Evolutionary conservation across 805 yeast species (phyloP).

Genomic region (Myxozyma neglecta): DNA sequence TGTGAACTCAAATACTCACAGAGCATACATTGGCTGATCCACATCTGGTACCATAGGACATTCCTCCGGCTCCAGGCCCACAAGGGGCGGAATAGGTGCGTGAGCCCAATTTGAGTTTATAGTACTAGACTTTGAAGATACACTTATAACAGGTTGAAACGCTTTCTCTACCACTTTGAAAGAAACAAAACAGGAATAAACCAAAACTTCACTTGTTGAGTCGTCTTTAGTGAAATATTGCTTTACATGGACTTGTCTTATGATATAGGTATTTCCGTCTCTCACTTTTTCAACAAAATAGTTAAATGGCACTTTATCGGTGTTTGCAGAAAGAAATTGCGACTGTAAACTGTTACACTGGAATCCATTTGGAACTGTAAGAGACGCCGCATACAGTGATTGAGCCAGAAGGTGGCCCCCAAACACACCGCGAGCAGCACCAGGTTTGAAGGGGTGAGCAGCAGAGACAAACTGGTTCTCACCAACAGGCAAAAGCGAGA

Average conservation of each 20-base stretch:
- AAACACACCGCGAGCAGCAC: conserved; percentile 12
- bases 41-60: conserved; percentile 14
- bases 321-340: conserved; percentile 9
- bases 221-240: background rate
- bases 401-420: conserved; percentile 28
- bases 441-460: conserved; percentile 9
- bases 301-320: conserved; percentile 11
- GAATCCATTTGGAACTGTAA: background rate
- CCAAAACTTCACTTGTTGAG: background rate
- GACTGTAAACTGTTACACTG: conserved; percentile 14
- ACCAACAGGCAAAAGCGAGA: conserved; percentile 1
- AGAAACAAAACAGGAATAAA: conserved; percentile 4
- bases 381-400: conserved; percentile 15
- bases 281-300: conserved; percentile 13
- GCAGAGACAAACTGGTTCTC: conserved; percentile 1
- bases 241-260: conserved; percentile 10
- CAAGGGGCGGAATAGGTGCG: conserved; percentile 2
- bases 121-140: background rate
- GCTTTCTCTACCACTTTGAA: conserved; percentile 1
- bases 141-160: background rate
- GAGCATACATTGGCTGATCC: conserved; percentile 11
- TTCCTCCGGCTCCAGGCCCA: conserved; percentile 8
- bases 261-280: conserved; percentile 10
- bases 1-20: background rate
- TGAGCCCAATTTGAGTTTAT: conserved; percentile 8